These are phyloP conservation scores for Scheffersomyces coipomensis DNA, from an alignment of 805 yeast species.

Conservation along the genomic window DNA sequence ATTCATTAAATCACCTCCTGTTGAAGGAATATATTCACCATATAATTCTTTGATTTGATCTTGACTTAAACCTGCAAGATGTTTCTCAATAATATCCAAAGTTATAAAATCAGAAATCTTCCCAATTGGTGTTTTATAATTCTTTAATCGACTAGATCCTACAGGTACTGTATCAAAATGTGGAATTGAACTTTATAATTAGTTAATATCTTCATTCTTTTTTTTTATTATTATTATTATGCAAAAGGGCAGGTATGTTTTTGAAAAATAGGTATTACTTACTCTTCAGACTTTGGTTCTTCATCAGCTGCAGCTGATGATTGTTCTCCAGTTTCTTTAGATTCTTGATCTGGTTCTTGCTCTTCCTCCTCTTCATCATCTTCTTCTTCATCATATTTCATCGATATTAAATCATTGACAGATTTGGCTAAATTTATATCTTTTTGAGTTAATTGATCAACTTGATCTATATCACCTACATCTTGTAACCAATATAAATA, in stretches of 20 bases:
- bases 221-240: not conserved
- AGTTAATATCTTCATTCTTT: no score
- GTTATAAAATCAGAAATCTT: conserved; percentile 35
- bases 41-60: conserved; percentile 35
- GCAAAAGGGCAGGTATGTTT: not conserved
- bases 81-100: conserved; percentile 24
- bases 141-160: no score
- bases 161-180: no score
- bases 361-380: conserved; percentile 14
- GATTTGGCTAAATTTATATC: conserved; percentile 51
- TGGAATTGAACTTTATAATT: no score
- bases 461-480: conserved; percentile 61
- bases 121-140: conserved; percentile 22
- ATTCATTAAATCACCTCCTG: conserved; percentile 36
- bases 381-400: conserved; percentile 30
- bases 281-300: conserved; percentile 4
- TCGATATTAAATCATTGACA: conserved; percentile 47
- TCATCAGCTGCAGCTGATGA: conserved; percentile 2
- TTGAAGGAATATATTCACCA: conserved; percentile 39
- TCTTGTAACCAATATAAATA: conserved; percentile 77
- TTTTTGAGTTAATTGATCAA: conserved; percentile 53
- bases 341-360: conserved; percentile 9
- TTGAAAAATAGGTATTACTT: not conserved
- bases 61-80: conserved; percentile 28
- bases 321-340: no score